Conservation (phyloP, 2,329 filamentous ascomycete genomes). For the Teratosphaeria pseudoeucalypti region DNA sequence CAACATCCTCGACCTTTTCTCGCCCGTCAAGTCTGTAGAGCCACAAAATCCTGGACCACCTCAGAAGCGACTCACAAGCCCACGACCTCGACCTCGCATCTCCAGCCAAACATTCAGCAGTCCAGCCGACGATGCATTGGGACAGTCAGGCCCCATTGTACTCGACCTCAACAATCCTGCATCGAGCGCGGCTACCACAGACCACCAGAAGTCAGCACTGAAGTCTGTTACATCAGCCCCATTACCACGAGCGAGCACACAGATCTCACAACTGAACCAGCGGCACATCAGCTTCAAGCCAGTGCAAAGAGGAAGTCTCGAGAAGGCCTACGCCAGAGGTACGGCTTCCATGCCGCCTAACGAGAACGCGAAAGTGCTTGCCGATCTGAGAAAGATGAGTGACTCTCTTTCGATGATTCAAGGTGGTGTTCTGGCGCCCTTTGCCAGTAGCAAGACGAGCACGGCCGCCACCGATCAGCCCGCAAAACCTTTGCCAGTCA, state of each 20-base stretch:
- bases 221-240: not conserved
- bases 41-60: constrained; percentile 2
- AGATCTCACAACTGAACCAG: constrained; percentile 5
- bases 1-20: constrained; percentile 27
- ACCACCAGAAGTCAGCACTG: not conserved
- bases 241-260: constrained; percentile 1
- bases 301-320: not conserved
- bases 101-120: constrained; percentile 25
- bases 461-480: not conserved
- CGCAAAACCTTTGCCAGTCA: not conserved
- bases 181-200: not conserved
- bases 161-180: constrained; percentile 4
- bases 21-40: constrained; percentile 20
- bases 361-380: constrained; percentile 16
- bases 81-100: constrained; percentile 20
- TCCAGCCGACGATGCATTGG: not conserved
- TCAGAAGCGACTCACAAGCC: constrained; percentile 7
- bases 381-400: constrained; percentile 15
- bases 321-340: not conserved
- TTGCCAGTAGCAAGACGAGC: constrained; percentile 1
- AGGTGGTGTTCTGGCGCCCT: constrained; percentile 4
- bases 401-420: not conserved
- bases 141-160: not conserved
- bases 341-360: constrained; percentile 1
- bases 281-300: constrained; percentile 10